Base-by-base conservation (phyloP, 2,329 filamentous ascomycete species). In the Cladophialophora bantiana region DNA sequence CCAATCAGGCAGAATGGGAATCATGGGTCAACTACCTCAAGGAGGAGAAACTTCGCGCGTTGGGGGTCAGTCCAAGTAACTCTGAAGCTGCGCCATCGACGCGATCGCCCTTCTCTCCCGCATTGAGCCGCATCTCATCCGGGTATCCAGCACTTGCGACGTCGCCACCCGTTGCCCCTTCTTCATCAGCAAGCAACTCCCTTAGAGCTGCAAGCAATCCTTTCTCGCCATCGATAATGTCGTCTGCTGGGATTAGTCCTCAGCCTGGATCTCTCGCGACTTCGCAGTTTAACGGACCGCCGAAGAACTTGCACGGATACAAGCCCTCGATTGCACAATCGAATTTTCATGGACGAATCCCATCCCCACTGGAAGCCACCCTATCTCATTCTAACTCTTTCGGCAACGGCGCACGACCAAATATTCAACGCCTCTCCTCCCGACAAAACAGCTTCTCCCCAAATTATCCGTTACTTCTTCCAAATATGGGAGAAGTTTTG, bases 11-110 rank as follows among this genome's bases (percentile, higher is more conserved):
- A 48, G 85, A 87, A 73, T 92, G 90, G 89, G 90, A 92, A 74
- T 83, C 88, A 32, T 97, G 98, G 77, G 90, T 94, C 66, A 86
- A 90, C 62, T 89, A 90, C 71, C 82, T 98, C 40, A 89, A 92
- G 72, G 95, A 99, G 80, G 93, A 94, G 68, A 99, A 97, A 80
- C 84, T 99, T 60, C 89, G 93, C 68, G 94, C 94, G 59, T 84
- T 99, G 63, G 95, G 95, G 70, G 95, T 98, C 12, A 93, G 88
- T 18, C 85, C 92, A 68, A 91, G 89, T 40, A 88, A 90, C 57
- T 90, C 93, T 5, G 92, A 95, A 59, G 87, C 88, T 10, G 80
- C 81, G 34, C 80, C 86, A 67, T 79, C 84, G 60, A 81, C 50
- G 90, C 71, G 56, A 15, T 94, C 93, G 13, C 89, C 89, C 9